These are phyloP conservation scores for Trichoderma lentiforme DNA, from an alignment of 2,329 filamentous ascomycete genomes.

Conservation along the genomic window DNA sequence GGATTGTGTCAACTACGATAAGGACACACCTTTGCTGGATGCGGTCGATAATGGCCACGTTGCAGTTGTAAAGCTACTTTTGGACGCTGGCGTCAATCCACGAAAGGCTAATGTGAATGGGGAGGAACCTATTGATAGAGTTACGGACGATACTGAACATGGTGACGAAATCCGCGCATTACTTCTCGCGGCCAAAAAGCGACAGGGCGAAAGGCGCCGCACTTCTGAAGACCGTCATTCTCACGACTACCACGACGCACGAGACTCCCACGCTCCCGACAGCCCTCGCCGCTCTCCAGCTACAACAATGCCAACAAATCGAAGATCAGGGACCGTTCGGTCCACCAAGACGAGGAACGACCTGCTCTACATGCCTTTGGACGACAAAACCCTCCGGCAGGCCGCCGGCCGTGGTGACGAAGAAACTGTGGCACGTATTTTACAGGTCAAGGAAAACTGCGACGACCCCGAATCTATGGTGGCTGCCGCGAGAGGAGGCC, in stretches of 20 bases:
- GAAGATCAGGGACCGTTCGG: conserved; percentile 54
- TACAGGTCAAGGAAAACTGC: conserved; percentile 58
- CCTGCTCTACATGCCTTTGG: conserved; percentile 59
- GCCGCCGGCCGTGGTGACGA: conserved; percentile 61
- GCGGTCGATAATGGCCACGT: conserved; percentile 94
- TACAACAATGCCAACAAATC: conserved; percentile 37
- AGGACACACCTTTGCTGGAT: conserved; percentile 91
- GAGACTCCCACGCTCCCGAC: conserved; percentile 54
- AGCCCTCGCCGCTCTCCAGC: conserved; percentile 58
- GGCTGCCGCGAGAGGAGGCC: conserved; percentile 85
- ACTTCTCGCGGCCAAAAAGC: conserved; percentile 59
- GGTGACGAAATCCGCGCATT: conserved; percentile 73
- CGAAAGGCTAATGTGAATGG: conserved; percentile 88
- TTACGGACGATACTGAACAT: conserved; percentile 71
- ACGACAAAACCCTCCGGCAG: conserved; percentile 58
- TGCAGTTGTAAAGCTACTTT: conserved; percentile 78
- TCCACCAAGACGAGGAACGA: conserved; percentile 64
- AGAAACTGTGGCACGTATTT: conserved; percentile 58
- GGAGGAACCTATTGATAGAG: conserved; percentile 83
- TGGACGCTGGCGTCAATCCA: conserved; percentile 87
- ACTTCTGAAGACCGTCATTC: conserved; percentile 58
- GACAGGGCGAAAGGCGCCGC: conserved; percentile 49
- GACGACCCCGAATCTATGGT: conserved; percentile 85
- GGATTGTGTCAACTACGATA: conserved; percentile 74
- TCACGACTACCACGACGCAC: conserved; percentile 44